Evolutionary conservation across 805 yeast genomes (phyloP), one percentile per base, ranked within the genome.

Genomic region (Maudiozyma barnettii): DNA sequence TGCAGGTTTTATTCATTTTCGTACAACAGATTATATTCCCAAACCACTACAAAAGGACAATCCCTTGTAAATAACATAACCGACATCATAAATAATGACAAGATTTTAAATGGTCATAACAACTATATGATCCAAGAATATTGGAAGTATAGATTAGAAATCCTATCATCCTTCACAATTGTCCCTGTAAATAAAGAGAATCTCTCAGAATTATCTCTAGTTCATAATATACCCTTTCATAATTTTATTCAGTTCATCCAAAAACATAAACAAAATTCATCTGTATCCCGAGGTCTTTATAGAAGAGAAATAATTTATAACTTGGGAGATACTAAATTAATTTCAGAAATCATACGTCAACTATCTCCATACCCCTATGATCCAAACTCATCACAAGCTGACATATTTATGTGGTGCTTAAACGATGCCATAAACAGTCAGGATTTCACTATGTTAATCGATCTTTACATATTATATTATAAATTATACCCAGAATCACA

Each of bases 401-500:
- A 47, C 20, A 30, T 43, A n/a, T 43, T 47, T 19, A 39, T 33
- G 21, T 54, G 56, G 45, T 55, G 58, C 33, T 42, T 60, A 2
- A 40, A 48, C 10, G 56, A 57, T 36, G 44, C 55, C 4, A 14
- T 61, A 9, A 10, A 43, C 2, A 45, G 53, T 3, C 45, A 45
- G 1, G 63, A 60, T 47, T 40, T 53, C 1, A 19, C 51, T 2
- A 56, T 55, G 33, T 57, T 63, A 1, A 51, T 49, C 3, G 61
- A 60, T 29, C 38, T 62, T 1, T 62, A 50, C 46, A 21, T 56
- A 1, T 44, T 54, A 16, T 59, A 49, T 33, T 53, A 56, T 39
- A 41, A 18, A 8, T n/a, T 56, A 8, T 41, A 45, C 36, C 41
- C 49, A 16, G 21, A 49, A 2, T 50, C 46, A 16, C 18, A 26